Evolutionary conservation across 2,329 filamentous ascomycete genomes (phyloP).

Genomic region (Pyrenochaeta sp.): DNA sequence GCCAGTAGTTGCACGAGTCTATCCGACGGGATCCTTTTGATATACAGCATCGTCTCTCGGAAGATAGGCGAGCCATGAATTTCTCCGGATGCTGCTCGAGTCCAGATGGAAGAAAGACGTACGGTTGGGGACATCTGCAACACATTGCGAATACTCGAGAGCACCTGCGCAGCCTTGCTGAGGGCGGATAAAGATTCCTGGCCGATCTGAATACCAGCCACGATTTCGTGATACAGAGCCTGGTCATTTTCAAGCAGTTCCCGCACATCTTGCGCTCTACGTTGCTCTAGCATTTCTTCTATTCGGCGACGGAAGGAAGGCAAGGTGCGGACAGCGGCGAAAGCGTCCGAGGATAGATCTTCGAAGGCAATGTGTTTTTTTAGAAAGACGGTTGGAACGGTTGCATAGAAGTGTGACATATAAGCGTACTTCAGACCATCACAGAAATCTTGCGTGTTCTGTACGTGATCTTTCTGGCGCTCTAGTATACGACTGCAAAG

Average conservation of each 20-base stretch:
- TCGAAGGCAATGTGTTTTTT: constrained; percentile 43
- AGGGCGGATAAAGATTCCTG: constrained; percentile 53
- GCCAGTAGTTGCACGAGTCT: constrained; percentile 56
- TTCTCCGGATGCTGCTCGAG: constrained; percentile 66
- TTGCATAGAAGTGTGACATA: constrained; percentile 87
- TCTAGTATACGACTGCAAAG: constrained; percentile 71
- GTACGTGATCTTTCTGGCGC: constrained; percentile 78
- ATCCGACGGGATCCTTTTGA: constrained; percentile 68
- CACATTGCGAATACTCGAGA: constrained; percentile 47
- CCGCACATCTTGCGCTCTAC: constrained; percentile 54
- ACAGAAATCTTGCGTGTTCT: constrained; percentile 76
- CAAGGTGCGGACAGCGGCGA: constrained; percentile 72
- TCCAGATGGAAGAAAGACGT: constrained; percentile 62
- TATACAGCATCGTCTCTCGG: constrained; percentile 62
- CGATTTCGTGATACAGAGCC: constrained; percentile 58
- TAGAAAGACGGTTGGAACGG: constrained; percentile 72
- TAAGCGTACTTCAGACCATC: constrained; percentile 78
- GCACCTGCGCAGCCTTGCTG: constrained; percentile 40
- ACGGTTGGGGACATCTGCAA: constrained; percentile 48
- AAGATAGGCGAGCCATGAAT: constrained; percentile 60
- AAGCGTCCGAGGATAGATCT: constrained; percentile 65
- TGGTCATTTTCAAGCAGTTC: constrained; percentile 67
- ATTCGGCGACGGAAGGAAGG: constrained; percentile 65
- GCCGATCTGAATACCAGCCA: constrained; percentile 41
- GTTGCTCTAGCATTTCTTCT: constrained; percentile 51